These are phyloP conservation scores for Cucumis hystrix DNA, from an alignment of 306 rosid species.

Conservation along the genomic window DNA sequence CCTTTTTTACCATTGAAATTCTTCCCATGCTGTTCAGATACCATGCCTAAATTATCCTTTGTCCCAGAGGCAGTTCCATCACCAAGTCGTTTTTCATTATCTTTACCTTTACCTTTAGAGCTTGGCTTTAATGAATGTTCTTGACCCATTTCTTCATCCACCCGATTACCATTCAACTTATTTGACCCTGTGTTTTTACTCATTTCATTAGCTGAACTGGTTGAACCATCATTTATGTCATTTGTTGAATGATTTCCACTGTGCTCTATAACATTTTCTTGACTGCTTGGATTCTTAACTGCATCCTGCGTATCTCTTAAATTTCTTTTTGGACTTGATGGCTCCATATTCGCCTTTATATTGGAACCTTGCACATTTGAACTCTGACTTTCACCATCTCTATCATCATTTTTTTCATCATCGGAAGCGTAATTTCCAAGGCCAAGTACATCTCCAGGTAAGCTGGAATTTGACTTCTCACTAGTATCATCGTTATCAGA, in stretches of 20 bases:
- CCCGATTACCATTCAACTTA: conserved; percentile 23
- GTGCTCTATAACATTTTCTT: conserved; percentile 19
- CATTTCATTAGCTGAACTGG: conserved; percentile 11
- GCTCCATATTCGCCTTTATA: conserved; percentile 19
- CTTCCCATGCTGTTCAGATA: conserved; percentile 31
- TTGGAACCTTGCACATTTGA: conserved; percentile 31
- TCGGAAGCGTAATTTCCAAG: conserved; percentile 94
- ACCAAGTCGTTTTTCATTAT: conserved; percentile 18
- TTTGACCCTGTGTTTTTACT: neutral
- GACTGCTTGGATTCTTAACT: conserved; percentile 27
- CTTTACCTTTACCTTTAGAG: conserved; percentile 24
- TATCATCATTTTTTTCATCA: conserved; percentile 31
- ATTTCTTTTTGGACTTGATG: conserved; percentile 17
- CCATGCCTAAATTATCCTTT: conserved; percentile 18
- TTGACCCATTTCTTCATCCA: conserved; percentile 21
- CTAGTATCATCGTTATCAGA: conserved; percentile 25
- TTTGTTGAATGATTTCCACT: conserved; percentile 16
- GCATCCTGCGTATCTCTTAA: conserved; percentile 18
- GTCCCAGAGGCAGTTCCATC: conserved; percentile 32
- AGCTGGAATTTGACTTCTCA: conserved; percentile 51
- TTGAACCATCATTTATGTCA: conserved; percentile 23
- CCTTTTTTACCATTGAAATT: conserved; percentile 17
- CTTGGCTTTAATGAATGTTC: conserved; percentile 25
- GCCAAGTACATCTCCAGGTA: conserved; percentile 85
- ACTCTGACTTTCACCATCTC: conserved; percentile 46